phyloP scores from a whole-genome alignment of 805 yeast species.

The Teunomyces barrocoloradensis region DNA sequence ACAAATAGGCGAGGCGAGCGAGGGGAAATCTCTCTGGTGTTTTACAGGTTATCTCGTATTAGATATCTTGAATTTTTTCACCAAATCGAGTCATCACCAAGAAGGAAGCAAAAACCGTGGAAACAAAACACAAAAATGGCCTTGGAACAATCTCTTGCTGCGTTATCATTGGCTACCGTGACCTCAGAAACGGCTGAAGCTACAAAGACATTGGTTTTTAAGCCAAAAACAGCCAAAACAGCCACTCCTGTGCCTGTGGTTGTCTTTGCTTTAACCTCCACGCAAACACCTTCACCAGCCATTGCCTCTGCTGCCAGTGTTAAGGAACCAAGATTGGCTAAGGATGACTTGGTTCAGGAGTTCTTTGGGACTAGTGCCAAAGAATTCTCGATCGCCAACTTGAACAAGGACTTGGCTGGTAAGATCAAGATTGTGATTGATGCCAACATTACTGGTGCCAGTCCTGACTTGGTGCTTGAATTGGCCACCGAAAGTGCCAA shows the following conservation, averaged over 20 bases:
- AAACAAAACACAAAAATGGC: conserved; percentile 43
- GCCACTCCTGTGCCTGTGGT: conserved; percentile 77
- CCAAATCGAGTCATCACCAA: conserved; percentile 1
- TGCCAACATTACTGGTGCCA: conserved; percentile 41
- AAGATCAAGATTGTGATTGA: conserved; percentile 63
- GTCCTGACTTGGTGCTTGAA: conserved; percentile 35
- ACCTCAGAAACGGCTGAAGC: conserved; percentile 49
- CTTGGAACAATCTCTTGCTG: conserved; percentile 64
- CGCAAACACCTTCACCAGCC: conserved; percentile 63
- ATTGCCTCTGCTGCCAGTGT: conserved; percentile 67
- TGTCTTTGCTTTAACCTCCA: conserved; percentile 69
- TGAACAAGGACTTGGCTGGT: conserved; percentile 44
- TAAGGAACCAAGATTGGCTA: conserved; percentile 87
- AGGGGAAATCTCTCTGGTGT: neutral
- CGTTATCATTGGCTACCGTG: conserved; percentile 59
- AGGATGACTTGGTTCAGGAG: conserved; percentile 70
- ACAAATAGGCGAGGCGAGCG: too few species aligned
- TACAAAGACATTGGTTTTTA: conserved; percentile 79
- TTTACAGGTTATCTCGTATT: neutral
- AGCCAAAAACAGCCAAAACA: conserved; percentile 86
- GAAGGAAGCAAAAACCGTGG: neutral
- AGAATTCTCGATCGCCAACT: conserved; percentile 59
- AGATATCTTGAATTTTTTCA: neutral
- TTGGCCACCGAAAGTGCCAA: conserved; percentile 53
- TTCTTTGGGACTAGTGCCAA: conserved; percentile 57